Base-by-base conservation (phyloP, 768 basidiomycete genomes). In the Crepidotus variabilis region DNA sequence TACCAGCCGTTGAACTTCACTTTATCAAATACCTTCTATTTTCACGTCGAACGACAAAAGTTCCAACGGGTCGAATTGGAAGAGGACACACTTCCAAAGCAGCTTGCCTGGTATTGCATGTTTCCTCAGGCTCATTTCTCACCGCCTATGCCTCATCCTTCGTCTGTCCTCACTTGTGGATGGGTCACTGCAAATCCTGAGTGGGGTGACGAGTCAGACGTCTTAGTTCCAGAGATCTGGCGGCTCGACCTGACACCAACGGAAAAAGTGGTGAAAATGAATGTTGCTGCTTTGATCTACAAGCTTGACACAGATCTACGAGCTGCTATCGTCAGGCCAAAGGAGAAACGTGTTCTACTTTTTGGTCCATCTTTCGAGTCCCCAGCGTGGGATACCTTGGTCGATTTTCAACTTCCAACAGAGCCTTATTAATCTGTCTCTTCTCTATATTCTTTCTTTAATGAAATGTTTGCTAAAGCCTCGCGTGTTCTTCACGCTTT, bases 151-250 rank as follows among this genome's bases (percentile, higher is more conserved):
- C 39, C 39, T 4, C 39, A 43, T 43, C 13, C 13, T 22, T 36
- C 51, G 24, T 55, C 54, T 23, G 47, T 55, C 6, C 54, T 55
- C 11, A 49, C 48, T 13, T 55, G 54, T 28, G 54, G 47, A 14
- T 55, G 54, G 54, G 35, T 43, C 18, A 43, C 39, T 43, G 14
- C 39, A n/a, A 14, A 49, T 21, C 16, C 13, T 13, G 47, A 49
- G 13, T 49, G 47, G 47, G 24, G 20, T 28, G 21, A 43, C 13
- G 47, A 49, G 47, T n/a, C n/a, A n/a, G 24, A 47, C 6, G 22
- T 47, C 0, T 16, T 20, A 16, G 23, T 5, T 8, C 45, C 54
- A 34, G 47, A 49, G 33, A 6, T 55, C 1, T 55, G 54, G 54
- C 47, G 33, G n/a, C 35, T 55, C 43, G 47, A 52, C 21, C 22